Percentiles rank a stretch among this genome's conserved stretches.
Evolutionary conservation across 1,284 basidiomycete species (phyloP).

Genomic region (Pascua guehoae): DNA sequence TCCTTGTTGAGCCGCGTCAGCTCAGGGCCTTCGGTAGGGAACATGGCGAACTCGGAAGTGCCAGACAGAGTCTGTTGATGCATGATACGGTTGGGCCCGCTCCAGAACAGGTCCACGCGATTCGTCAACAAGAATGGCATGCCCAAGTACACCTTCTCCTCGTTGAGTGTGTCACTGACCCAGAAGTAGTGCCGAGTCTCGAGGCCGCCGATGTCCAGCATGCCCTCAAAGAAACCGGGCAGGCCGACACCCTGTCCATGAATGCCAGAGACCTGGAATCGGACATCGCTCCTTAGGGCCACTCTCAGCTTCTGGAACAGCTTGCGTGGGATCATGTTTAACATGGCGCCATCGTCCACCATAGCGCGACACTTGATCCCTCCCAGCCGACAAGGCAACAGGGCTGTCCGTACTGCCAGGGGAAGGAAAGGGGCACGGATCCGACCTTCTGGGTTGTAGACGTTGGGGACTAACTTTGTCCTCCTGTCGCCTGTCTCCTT

Average conservation of each 20-base stretch:
- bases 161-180: background rate
- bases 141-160: slow-evolving; percentile 8
- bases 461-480: too few species aligned
- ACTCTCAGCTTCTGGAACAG: background rate
- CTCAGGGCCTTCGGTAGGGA: slow-evolving; percentile 1
- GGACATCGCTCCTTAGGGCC: background rate
- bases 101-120: slow-evolving; percentile 5
- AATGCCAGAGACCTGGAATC: background rate
- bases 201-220: background rate
- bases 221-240: background rate
- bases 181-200: slow-evolving; percentile 8
- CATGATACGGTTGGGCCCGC: slow-evolving; percentile 4
- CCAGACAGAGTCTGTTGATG: background rate
- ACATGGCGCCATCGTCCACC: slow-evolving; percentile 4
- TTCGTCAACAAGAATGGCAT: slow-evolving; percentile 10
- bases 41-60: background rate
- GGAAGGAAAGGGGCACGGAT: background rate
- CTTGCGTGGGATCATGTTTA: slow-evolving; percentile 2
- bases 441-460: too few species aligned
- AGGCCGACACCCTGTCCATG: background rate
- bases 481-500: too few species aligned
- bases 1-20: background rate
- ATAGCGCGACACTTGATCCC: background rate
- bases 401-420: background rate
- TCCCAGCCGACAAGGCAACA: background rate